Evolutionary conservation across 1,139 yeast genomes (phyloP).

Genomic region (Blastobotrys illinoisensis): DNA sequence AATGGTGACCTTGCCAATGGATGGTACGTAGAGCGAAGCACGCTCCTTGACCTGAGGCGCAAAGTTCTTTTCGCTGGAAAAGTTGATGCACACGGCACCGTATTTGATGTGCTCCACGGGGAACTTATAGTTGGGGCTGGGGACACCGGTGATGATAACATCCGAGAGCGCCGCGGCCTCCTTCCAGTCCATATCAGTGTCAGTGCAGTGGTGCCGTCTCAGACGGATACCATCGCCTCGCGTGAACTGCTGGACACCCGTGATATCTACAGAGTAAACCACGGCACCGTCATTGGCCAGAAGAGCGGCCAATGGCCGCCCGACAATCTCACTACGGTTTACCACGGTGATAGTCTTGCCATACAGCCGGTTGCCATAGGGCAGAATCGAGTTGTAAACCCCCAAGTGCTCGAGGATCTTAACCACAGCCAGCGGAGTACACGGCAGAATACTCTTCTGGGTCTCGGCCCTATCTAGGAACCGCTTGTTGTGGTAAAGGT

Average conservation of each 20-base stretch:
- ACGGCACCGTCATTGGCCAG: constrained; percentile 97
- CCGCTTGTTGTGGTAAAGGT: constrained; percentile 88
- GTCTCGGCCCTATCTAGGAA: constrained; percentile 61
- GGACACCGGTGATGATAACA: constrained; percentile 94
- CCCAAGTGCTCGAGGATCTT: constrained; percentile 88
- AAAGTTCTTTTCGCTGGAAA: constrained; percentile 85
- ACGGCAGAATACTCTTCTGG: constrained; percentile 85
- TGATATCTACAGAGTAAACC: constrained; percentile 85
- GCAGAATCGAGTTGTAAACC: constrained; percentile 72
- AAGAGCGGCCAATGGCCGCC: constrained; percentile 92
- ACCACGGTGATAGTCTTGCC: constrained; percentile 89
- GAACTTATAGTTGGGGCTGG: constrained; percentile 73
- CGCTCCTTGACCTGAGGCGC: constrained; percentile 68
- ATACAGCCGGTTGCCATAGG: constrained; percentile 85
- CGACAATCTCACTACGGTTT: constrained; percentile 93
- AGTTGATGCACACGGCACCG: constrained; percentile 88
- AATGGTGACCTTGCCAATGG: constrained; percentile 93
- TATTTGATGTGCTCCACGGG: constrained; percentile 73
- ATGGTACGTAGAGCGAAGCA: constrained; percentile 90
- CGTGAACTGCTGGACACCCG: constrained; percentile 84
- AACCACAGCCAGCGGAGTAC: constrained; percentile 93
- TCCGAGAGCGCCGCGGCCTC: constrained; percentile 72
- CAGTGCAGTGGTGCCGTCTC: constrained; percentile 78
- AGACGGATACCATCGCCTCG: constrained; percentile 87
- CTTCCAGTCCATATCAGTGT: constrained; percentile 49